Evolutionary conservation across 306 rosid genomes (phyloP).

Genomic region (Quercus alba): DNA sequence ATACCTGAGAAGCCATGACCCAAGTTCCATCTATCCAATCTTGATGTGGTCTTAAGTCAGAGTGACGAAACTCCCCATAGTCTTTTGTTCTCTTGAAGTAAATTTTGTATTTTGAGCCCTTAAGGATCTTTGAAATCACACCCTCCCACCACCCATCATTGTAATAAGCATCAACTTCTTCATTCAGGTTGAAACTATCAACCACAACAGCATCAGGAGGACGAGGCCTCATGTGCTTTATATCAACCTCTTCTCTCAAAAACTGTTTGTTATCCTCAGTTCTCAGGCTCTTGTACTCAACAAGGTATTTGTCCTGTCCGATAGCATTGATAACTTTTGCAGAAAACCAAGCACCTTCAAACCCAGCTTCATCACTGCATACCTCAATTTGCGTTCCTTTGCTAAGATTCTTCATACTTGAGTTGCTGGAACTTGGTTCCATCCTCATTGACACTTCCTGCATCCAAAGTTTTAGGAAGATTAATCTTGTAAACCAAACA

Average conservation of each 20-base stretch:
- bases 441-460: constrained; percentile 8
- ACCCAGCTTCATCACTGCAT: constrained; percentile 68
- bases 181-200: constrained; percentile 31
- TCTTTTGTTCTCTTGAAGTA: constrained; percentile 45
- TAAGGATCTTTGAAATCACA: constrained; percentile 44
- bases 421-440: constrained; percentile 10
- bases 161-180: constrained; percentile 56
- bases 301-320: constrained; percentile 29
- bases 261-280: constrained; percentile 41
- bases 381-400: constrained; percentile 58
- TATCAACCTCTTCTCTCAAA: constrained; percentile 48
- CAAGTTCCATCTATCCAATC: constrained; percentile 59
- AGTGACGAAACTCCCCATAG: constrained; percentile 36
- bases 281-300: constrained; percentile 40
- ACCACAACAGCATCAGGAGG: constrained; percentile 33
- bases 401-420: constrained; percentile 13
- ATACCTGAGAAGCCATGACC: constrained; percentile 61
- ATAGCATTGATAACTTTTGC: constrained; percentile 35
- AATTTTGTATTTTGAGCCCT: constrained; percentile 40
- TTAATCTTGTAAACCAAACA: neutral
- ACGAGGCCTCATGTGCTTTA: constrained; percentile 50
- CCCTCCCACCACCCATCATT: constrained; percentile 87
- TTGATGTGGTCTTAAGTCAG: constrained; percentile 51
- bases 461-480: neutral
- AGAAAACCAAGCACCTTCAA: constrained; percentile 72